Evolutionary conservation across 1,284 basidiomycete species (phyloP).

Genomic region (Moesziomyces sp.): DNA sequence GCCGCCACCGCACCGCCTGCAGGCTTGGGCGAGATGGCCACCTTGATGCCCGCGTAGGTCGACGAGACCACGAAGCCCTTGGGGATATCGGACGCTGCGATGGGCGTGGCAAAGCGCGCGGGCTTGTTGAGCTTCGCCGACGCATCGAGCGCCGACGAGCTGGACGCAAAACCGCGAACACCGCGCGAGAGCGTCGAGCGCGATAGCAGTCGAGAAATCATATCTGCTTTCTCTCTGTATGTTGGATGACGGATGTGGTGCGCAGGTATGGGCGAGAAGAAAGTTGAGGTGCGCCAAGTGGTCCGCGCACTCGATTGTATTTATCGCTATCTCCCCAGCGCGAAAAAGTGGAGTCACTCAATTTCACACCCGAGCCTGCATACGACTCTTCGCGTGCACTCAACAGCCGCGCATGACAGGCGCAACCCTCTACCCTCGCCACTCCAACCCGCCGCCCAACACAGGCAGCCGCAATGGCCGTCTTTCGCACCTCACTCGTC

Average conservation of each 20-base stretch:
- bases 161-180: slow-evolving; percentile 17
- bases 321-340: no score
- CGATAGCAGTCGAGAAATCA: slow-evolving; percentile 27
- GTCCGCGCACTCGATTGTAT: no score
- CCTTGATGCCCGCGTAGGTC: slow-evolving; percentile 65
- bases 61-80: slow-evolving; percentile 63
- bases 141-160: slow-evolving; percentile 16
- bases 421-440: no score
- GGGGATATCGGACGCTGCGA: slow-evolving; percentile 55
- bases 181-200: slow-evolving; percentile 10
- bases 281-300: no score
- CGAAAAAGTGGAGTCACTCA: no score
- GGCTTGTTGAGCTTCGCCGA: slow-evolving; percentile 47
- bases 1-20: slow-evolving; percentile 7
- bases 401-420: no score
- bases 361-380: no score
- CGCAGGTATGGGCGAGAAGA: no score
- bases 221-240: not conserved
- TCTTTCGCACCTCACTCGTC: not conserved
- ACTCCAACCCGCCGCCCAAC: not conserved
- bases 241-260: no score
- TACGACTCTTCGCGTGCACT: no score
- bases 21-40: slow-evolving; percentile 62
- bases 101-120: slow-evolving; percentile 50
- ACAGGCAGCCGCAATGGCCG: not conserved